Percentiles rank a stretch among this genome's conserved stretches.
These are phyloP conservation scores for Solanum arcanum DNA, from an alignment of 257 asterid genomes.

Conservation along the genomic window DNA sequence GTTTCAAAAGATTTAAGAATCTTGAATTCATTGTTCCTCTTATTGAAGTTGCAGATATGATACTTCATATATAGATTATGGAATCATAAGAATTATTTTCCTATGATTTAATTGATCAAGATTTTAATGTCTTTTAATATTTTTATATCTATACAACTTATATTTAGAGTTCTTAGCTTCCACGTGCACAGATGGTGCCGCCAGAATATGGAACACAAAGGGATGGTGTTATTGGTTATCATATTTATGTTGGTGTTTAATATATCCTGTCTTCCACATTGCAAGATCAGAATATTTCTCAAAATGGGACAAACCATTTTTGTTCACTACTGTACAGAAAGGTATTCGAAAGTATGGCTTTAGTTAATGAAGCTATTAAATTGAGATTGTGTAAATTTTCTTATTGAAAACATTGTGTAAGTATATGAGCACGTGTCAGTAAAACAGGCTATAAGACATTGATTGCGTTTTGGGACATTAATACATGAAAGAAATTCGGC, in stretches of 20 bases:
- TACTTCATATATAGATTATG: neutral
- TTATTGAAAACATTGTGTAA: constrained; percentile 3
- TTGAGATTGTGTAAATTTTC: neutral
- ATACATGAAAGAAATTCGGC: constrained; percentile 82
- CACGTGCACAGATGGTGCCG: constrained; percentile 84
- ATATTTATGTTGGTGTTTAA: neutral
- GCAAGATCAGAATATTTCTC: constrained; percentile 86
- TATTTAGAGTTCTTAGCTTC: constrained; percentile 90
- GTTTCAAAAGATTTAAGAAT: neutral
- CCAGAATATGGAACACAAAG: constrained; percentile 81
- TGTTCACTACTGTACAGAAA: constrained; percentile 65
- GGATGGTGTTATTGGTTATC: constrained; percentile 36
- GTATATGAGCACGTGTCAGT: neutral
- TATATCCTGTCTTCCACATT: neutral
- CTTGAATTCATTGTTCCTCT: neutral
- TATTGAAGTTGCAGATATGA: neutral
- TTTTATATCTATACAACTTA: constrained; percentile 31
- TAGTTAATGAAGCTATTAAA: neutral
- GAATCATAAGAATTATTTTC: neutral
- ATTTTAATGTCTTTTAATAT: neutral
- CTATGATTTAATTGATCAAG: neutral
- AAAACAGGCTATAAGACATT: constrained; percentile 62
- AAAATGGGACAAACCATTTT: constrained; percentile 91
- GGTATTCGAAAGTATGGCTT: constrained; percentile 23
- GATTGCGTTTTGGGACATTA: constrained; percentile 74